Conservation (phyloP, 352 stramenopile genomes). For the Pythium dissimile region DNA sequence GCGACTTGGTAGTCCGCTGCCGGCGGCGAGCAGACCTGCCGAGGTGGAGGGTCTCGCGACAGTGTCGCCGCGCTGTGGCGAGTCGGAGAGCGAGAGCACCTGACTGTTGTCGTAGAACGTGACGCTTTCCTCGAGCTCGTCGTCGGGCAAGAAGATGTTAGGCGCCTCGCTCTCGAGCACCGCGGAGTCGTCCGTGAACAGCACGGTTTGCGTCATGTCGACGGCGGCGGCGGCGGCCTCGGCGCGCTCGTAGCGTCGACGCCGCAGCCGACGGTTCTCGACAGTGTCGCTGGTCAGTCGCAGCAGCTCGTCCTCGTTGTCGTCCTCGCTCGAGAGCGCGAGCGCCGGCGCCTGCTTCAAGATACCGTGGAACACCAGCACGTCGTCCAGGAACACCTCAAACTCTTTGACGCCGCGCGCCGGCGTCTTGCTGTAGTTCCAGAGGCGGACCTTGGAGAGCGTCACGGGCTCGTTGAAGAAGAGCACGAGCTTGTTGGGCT, state of each 20-base stretch:
- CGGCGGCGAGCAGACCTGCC: constrained; percentile 23
- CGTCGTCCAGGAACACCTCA: constrained; percentile 81
- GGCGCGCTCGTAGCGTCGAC: constrained; percentile 40
- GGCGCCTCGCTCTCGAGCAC: constrained; percentile 46
- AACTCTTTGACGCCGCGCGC: constrained; percentile 73
- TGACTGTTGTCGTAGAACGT: constrained; percentile 78
- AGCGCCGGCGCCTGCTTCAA: constrained; percentile 43
- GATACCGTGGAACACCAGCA: constrained; percentile 68
- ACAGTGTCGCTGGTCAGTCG: constrained; percentile 14
- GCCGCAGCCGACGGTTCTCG: constrained; percentile 41
- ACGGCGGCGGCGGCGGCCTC: constrained; percentile 36
- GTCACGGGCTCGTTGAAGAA: constrained; percentile 79
- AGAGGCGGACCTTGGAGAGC: constrained; percentile 78
- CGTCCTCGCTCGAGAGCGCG: constrained; percentile 24
- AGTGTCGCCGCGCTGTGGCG: constrained; percentile 35
- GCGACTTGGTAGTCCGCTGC: background rate
- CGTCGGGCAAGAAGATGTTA: constrained; percentile 61
- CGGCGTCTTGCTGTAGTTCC: constrained; percentile 88
- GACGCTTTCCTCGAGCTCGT: constrained; percentile 56
- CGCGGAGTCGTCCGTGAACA: constrained; percentile 72
- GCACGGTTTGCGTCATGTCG: constrained; percentile 62
- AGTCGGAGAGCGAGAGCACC: constrained; percentile 59
- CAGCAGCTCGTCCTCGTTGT: constrained; percentile 18
- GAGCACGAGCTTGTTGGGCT: constrained; percentile 67
- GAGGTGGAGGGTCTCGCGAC: constrained; percentile 47